Base-by-base conservation (phyloP, 2,329 filamentous ascomycete genomes). In the Endoconidiophora laricicola region DNA sequence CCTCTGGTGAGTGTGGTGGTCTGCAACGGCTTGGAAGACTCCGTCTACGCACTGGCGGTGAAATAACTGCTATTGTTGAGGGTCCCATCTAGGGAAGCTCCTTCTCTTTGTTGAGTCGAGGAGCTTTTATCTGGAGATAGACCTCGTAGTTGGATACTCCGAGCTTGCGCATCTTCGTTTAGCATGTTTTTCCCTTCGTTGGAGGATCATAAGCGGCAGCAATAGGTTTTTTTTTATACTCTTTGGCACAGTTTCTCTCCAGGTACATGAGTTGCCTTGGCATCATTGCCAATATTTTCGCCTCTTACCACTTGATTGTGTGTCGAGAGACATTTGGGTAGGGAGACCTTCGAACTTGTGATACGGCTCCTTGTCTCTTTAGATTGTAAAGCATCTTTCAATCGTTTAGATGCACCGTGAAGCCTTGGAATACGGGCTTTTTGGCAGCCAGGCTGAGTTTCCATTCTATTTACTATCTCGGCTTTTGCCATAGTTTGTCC, bases 1-100 rank as follows among this genome's bases (percentile, higher is more conserved):
- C 85, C 65, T 86, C 84, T 70, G 83, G 85, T 91, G 79, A 90
- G 85, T 90, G 66, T 90, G 66, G 65, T 65, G 63, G 62, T 50
- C 44, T 50, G 33, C 47, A 24, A 44, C 33, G 24, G 41, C 61
- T 33, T 12, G 29, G 29, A 33, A 33, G 29, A 33, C 29, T 33
- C 29, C 12, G 29, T 7, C 29, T 33, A 33, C 29, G 29, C 29
- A 33, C 12, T 33, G 29, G 29, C 29, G 29, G 29, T 33, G 29
- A 33, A 12, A 33, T 12, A 33, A 9, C 6, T 33, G 29, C 29
- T 12, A 33, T 33, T 3, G 16, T 18, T 33, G 12, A 33, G 29
- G 29, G 29, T 33, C 29, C 4, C n/a, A 6, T 22, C 24, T 22
- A 22, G 33, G 14, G 16, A 24, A 7, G 24, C 29, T 46, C 33